These are phyloP conservation scores for Sequoia sempervirens DNA, from an alignment of 75 land plant genomes.

Conservation along the genomic window DNA sequence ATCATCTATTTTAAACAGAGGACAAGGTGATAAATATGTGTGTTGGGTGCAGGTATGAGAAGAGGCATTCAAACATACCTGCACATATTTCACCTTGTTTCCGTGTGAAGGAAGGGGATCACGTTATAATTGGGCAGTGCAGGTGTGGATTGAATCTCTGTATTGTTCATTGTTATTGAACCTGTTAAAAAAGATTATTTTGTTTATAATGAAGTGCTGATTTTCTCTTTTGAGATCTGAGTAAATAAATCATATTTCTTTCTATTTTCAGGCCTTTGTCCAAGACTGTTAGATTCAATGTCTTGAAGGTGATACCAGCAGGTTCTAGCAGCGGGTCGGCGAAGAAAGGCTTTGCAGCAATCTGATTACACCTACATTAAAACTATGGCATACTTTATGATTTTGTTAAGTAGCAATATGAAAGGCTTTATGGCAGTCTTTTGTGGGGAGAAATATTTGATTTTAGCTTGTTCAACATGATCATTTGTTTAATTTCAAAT, in stretches of 20 bases:
- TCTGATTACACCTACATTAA: conserved; percentile 3
- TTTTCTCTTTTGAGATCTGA: neutral
- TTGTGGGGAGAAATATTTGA: neutral
- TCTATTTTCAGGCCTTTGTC: conserved; percentile 38
- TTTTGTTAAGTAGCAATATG: neutral
- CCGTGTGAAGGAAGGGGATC: conserved; percentile 58
- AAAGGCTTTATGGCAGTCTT: neutral
- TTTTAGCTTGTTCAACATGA: neutral
- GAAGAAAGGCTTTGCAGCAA: conserved; percentile 44
- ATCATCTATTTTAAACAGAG: neutral
- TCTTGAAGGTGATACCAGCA: conserved; percentile 42
- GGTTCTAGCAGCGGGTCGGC: conserved; percentile 41
- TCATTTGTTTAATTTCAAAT: neutral
- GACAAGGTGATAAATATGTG: neutral
- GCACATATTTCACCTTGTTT: conserved; percentile 54
- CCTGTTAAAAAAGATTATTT: neutral
- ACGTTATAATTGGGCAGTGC: conserved; percentile 57
- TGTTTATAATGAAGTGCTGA: neutral
- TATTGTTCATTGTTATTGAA: neutral
- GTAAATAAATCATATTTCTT: neutral
- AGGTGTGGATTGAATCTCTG: conserved; percentile 16
- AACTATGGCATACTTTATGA: neutral
- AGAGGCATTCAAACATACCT: conserved; percentile 46
- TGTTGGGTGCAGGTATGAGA: conserved; percentile 34
- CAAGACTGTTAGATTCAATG: conserved; percentile 49